A percentile compares a stretch with the other conserved stretches of the same genome.
These are phyloP conservation scores for Paramecium sexaurelia DNA, from an alignment of 73 alveolate genomes.

Conservation along the genomic window DNA sequence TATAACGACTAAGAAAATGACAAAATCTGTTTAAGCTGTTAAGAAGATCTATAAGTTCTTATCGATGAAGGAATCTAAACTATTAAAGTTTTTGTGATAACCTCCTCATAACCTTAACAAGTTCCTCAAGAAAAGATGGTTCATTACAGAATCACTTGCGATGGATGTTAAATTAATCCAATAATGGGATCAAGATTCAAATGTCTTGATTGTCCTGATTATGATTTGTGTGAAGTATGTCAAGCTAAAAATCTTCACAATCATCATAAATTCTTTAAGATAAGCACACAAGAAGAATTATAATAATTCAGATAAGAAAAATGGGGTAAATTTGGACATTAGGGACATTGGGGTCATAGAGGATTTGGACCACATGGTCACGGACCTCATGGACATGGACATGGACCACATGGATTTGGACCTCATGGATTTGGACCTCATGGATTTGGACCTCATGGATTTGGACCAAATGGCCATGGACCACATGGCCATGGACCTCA, in stretches of 20 bases:
- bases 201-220: slow-evolving; percentile 86
- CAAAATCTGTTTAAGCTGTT: not conserved
- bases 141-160: slow-evolving; percentile 76
- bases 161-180: slow-evolving; percentile 86
- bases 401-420: not conserved
- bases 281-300: not conserved
- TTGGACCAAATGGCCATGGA: not conserved
- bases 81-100: not conserved
- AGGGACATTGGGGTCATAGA: not conserved
- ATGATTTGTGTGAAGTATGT: slow-evolving; percentile 90
- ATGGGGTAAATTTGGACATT: not conserved
- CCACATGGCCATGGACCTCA: not conserved
- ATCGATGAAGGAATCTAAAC: not conserved
- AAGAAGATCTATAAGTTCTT: not conserved
- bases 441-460: not conserved
- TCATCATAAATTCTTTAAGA: not conserved
- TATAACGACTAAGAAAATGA: not conserved
- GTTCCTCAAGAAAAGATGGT: not conserved
- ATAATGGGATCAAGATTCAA: slow-evolving; percentile 87
- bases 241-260: slow-evolving; percentile 63
- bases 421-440: not conserved
- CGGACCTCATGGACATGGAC: not conserved
- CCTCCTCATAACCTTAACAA: not conserved
- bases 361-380: not conserved
- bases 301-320: not conserved